These are phyloP conservation scores for Fusarium sp. DNA, from an alignment of 2,329 filamentous ascomycete genomes.

Conservation along the genomic window DNA sequence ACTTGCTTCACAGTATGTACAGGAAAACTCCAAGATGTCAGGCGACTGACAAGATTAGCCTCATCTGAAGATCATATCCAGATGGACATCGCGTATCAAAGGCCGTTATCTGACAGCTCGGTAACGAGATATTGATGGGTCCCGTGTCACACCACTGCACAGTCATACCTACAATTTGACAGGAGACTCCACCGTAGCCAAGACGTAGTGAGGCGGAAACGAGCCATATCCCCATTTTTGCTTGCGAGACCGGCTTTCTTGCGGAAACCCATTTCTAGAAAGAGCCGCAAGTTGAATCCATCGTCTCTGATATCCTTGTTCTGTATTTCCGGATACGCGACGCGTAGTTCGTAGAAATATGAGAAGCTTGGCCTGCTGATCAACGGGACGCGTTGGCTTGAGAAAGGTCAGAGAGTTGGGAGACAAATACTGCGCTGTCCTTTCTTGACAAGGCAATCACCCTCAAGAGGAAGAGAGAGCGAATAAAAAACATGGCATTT, in stretches of 20 bases:
- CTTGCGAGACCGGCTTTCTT: not conserved
- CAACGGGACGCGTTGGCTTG: not conserved
- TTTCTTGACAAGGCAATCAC: not conserved
- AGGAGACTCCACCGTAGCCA: not conserved
- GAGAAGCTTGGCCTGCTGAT: not conserved
- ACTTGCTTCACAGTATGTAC: fast-evolving
- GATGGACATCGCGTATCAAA: not conserved
- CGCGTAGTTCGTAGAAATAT: not conserved
- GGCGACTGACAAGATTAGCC: not conserved
- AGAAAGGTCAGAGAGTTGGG: not conserved
- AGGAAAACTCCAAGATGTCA: too few species aligned
- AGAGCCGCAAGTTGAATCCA: not conserved
- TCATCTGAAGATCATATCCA: not conserved
- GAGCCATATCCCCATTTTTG: not conserved
- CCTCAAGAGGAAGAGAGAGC: not conserved
- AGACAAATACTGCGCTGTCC: not conserved
- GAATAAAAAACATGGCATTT: not conserved
- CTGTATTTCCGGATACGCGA: not conserved
- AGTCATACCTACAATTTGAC: not conserved
- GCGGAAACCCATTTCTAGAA: not conserved
- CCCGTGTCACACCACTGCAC: not conserved
- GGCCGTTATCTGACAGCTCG: not conserved
- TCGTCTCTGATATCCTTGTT: fast-evolving
- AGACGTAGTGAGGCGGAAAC: not conserved
- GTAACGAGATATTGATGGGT: not conserved